Percentiles rank a stretch among this genome's conserved stretches.
phyloP scores from a whole-genome alignment of 352 stramenopile genomes.

The Phytophthora parvispora region DNA sequence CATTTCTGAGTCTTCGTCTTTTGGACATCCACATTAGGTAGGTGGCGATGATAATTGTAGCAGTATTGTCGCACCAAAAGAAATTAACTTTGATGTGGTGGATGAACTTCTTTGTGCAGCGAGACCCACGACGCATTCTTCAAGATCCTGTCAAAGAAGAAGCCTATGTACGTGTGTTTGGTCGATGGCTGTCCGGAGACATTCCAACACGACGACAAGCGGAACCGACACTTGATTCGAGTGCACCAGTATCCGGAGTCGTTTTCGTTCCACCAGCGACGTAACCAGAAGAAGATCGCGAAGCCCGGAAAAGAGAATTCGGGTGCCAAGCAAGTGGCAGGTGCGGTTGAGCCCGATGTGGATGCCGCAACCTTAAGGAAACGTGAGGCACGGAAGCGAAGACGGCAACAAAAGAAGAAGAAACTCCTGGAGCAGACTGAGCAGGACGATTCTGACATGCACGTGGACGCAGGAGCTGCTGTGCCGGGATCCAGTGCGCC shows the following conservation, averaged over 20 bases:
- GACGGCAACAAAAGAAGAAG: conserved; percentile 37
- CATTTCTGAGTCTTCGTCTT: conserved; percentile 60
- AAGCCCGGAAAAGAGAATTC: conserved; percentile 3
- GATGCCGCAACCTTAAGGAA: conserved; percentile 35
- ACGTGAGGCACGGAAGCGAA: conserved; percentile 42
- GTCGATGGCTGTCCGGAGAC: conserved; percentile 57
- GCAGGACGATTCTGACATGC: conserved; percentile 21
- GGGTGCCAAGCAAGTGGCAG: not conserved
- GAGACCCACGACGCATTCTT: conserved; percentile 77
- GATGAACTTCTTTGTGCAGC: conserved; percentile 23
- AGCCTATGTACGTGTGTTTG: conserved; percentile 68
- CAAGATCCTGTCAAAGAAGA: conserved; percentile 65
- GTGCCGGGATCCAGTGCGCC: not conserved
- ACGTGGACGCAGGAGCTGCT: conserved; percentile 23
- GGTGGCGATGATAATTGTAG: too few species aligned
- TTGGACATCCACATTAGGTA: conserved; percentile 66
- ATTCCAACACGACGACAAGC: conserved; percentile 67
- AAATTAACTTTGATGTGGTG: not conserved
- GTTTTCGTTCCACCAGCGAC: conserved; percentile 50
- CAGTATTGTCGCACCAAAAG: too few species aligned
- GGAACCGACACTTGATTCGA: conserved; percentile 47
- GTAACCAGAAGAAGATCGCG: conserved; percentile 16
- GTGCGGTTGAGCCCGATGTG: conserved; percentile 4
- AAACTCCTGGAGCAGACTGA: conserved; percentile 18
- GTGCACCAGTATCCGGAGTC: conserved; percentile 53